Evolutionary conservation across 768 basidiomycete genomes (phyloP).

Genomic region (Psilocybe sp.): DNA sequence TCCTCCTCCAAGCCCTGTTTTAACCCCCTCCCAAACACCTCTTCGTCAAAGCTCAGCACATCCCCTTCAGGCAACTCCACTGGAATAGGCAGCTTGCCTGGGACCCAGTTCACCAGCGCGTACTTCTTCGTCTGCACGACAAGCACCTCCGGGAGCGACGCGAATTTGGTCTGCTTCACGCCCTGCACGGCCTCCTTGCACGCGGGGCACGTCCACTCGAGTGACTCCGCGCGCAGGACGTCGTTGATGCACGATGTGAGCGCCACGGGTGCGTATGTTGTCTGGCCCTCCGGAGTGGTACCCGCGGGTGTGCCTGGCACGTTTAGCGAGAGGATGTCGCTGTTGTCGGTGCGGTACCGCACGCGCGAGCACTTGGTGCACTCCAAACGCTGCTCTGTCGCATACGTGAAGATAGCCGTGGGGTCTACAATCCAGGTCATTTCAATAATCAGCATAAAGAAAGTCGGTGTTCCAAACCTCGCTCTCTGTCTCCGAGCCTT

Average conservation of each 20-base stretch:
- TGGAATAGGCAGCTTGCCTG: constrained; percentile 88
- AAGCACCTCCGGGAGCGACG: constrained; percentile 85
- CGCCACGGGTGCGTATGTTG: constrained; percentile 57
- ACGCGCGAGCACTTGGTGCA: constrained; percentile 79
- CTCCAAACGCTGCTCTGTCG: constrained; percentile 83
- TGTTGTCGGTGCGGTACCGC: constrained; percentile 73
- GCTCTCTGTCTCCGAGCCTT: constrained; percentile 39
- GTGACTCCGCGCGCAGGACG: constrained; percentile 54
- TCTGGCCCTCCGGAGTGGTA: constrained; percentile 59
- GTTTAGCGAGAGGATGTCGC: constrained; percentile 76
- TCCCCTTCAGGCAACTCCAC: constrained; percentile 63
- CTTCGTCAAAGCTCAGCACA: constrained; percentile 53
- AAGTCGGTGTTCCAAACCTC: constrained; percentile 19
- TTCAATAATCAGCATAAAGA: background rate
- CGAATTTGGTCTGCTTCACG: constrained; percentile 72
- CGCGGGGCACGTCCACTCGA: constrained; percentile 80
- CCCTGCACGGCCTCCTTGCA: constrained; percentile 72
- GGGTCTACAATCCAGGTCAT: constrained; percentile 43
- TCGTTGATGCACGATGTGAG: constrained; percentile 61
- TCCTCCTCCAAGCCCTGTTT: constrained; percentile 61
- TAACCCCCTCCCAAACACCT: constrained; percentile 67
- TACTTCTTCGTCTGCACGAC: constrained; percentile 93
- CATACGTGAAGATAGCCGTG: constrained; percentile 76
- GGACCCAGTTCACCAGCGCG: constrained; percentile 95
- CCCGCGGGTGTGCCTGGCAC: constrained; percentile 66